phyloP scores from a whole-genome alignment of 495 filamentous ascomycete genomes.

The Xylaria flabelliformis region DNA sequence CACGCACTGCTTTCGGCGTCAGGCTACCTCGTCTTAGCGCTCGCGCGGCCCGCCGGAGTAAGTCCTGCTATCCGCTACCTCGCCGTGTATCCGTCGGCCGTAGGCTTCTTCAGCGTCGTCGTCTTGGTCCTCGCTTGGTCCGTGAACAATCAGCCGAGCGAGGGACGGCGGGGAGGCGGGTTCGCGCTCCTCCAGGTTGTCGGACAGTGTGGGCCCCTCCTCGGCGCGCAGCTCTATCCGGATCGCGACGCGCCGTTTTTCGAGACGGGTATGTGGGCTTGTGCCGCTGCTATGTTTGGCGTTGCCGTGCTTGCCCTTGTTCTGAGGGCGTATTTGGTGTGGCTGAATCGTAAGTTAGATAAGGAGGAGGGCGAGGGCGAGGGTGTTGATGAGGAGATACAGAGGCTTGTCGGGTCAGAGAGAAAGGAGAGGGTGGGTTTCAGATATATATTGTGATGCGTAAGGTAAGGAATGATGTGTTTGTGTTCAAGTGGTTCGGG shows the following conservation, averaged over 20 bases:
- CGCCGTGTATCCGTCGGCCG: slow-evolving; percentile 72
- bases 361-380: slow-evolving; percentile 33
- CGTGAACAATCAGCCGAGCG: slow-evolving; percentile 72
- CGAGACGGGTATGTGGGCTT: slow-evolving; percentile 67
- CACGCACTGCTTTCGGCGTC: slow-evolving; percentile 65
- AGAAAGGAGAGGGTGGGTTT: slow-evolving; percentile 33
- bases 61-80: slow-evolving; percentile 61
- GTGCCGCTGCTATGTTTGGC: slow-evolving; percentile 70
- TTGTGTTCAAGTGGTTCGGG: not conserved
- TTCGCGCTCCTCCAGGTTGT: slow-evolving; percentile 75
- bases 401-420: slow-evolving; percentile 26
- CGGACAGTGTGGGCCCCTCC: slow-evolving; percentile 73
- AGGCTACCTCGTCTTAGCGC: slow-evolving; percentile 66
- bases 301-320: slow-evolving; percentile 62
- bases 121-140: slow-evolving; percentile 78
- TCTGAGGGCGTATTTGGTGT: slow-evolving; percentile 61
- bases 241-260: slow-evolving; percentile 66
- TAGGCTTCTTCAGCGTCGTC: slow-evolving; percentile 73
- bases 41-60: slow-evolving; percentile 38
- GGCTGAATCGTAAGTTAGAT: slow-evolving; percentile 65
- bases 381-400: slow-evolving; percentile 31
- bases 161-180: slow-evolving; percentile 68
- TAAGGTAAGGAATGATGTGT: not conserved
- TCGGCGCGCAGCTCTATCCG: slow-evolving; percentile 77
- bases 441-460: slow-evolving; percentile 46